Conservation (phyloP, 805 yeast species). For the Lachancea sp. region DNA sequence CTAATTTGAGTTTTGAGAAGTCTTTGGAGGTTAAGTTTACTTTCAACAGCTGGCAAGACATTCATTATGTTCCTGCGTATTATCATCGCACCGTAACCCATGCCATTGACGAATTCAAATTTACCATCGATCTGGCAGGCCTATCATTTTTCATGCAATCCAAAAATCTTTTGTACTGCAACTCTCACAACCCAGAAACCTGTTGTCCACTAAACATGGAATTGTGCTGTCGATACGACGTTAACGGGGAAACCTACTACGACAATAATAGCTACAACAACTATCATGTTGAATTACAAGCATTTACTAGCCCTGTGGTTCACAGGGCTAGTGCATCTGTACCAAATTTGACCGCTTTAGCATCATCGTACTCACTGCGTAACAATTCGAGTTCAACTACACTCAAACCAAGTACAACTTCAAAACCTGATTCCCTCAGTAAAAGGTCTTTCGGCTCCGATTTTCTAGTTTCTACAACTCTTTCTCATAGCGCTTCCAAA, state of each 20-base stretch:
- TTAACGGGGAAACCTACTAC: constrained; percentile 30
- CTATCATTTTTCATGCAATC: constrained; percentile 24
- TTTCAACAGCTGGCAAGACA: constrained; percentile 31
- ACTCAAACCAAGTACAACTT: not conserved
- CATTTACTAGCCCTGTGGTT: constrained; percentile 11
- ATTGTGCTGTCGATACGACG: constrained; percentile 32
- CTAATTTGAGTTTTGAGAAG: constrained; percentile 32
- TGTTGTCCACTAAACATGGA: constrained; percentile 21
- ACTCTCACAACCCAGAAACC: constrained; percentile 10
- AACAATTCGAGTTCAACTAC: constrained; percentile 1
- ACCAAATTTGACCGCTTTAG: constrained; percentile 1
- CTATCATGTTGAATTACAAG: constrained; percentile 21
- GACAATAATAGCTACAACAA: constrained; percentile 34
- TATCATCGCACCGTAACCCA: constrained; percentile 24
- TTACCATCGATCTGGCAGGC: constrained; percentile 27
- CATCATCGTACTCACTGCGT: not conserved
- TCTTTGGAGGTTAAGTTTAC: constrained; percentile 30
- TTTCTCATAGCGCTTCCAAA: not conserved
- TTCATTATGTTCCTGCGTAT: constrained; percentile 27
- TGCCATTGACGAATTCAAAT: constrained; percentile 29
- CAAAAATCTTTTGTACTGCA: constrained; percentile 19
- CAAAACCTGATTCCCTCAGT: not conserved
- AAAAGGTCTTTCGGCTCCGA: constrained; percentile 2
- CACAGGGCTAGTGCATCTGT: constrained; percentile 1
- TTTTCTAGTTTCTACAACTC: constrained; percentile 1